Evolutionary conservation across 148 eudicot species (phyloP).

Genomic region (Rheum nobile): DNA sequence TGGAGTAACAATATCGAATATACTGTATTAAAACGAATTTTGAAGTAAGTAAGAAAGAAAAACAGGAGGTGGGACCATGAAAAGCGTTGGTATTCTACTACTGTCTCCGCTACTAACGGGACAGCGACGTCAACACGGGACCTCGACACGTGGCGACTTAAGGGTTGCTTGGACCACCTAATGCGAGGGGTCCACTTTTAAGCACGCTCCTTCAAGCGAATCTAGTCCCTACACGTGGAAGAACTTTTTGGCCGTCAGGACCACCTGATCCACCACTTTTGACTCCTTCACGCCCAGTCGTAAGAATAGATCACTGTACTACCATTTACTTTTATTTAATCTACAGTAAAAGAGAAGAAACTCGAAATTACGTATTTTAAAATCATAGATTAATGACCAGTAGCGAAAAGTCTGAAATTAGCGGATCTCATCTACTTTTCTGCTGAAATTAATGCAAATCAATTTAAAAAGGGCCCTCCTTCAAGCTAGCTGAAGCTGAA

Average conservation of each 20-base stretch:
- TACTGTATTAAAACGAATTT: neutral
- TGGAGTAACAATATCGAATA: neutral
- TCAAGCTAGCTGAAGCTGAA: no score
- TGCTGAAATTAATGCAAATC: no score
- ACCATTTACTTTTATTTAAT: no score
- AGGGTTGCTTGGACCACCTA: neutral
- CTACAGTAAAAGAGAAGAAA: no score
- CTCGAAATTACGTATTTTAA: no score
- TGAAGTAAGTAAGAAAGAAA: no score
- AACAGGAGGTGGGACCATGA: neutral
- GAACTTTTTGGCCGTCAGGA: neutral
- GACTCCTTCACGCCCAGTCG: neutral
- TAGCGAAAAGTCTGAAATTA: no score
- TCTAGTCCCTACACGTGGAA: neutral
- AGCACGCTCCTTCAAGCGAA: neutral
- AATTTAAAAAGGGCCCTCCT: no score
- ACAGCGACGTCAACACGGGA: neutral
- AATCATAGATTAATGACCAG: no score
- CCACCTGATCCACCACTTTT: neutral
- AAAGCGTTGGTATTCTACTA: neutral
- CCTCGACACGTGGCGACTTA: neutral
- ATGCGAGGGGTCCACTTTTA: neutral
- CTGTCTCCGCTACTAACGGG: neutral
- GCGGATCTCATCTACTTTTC: no score
- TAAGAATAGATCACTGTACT: no score